Evolutionary conservation across 2,329 filamentous ascomycete genomes (phyloP).

Genomic region (Cladorrhinum sp.): DNA sequence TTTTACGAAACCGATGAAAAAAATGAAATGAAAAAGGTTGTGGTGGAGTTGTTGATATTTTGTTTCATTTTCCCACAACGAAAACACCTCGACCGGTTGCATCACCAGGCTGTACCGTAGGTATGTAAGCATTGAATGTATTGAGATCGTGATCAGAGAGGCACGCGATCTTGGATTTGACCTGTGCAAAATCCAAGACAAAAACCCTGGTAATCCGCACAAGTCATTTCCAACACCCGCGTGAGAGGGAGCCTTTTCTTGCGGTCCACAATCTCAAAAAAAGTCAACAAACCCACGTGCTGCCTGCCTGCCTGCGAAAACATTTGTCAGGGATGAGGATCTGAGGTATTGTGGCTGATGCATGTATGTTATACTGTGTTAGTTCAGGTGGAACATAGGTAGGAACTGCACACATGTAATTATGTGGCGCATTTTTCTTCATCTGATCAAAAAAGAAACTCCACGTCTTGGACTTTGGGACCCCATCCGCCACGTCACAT

Average conservation of each 20-base stretch:
- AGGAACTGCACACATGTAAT: too few relatives aligned
- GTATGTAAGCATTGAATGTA: too few relatives aligned
- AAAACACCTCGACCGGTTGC: too few relatives aligned
- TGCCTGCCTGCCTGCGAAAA: not conserved
- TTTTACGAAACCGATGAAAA: not conserved
- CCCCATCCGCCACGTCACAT: not conserved
- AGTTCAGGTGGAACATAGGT: not conserved
- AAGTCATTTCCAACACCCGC: too few relatives aligned
- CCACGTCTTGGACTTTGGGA: not conserved
- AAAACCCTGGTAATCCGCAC: too few relatives aligned
- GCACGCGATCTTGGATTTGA: too few relatives aligned
- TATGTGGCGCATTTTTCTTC: not conserved
- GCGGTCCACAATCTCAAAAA: not conserved
- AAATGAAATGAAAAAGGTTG: not conserved
- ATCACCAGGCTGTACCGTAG: too few relatives aligned
- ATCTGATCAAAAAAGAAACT: not conserved
- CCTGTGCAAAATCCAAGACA: too few relatives aligned
- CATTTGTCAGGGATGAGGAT: not conserved
- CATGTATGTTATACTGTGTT: too few relatives aligned
- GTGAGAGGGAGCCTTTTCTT: too few relatives aligned
- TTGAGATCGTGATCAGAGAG: too few relatives aligned
- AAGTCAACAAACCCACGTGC: not conserved
- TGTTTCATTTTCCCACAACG: too few relatives aligned
- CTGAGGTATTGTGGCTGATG: not conserved
- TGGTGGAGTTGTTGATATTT: not conserved